Conservation (phyloP, 176 grass and related monocot genomes). For the Cenchrus purpureus region DNA sequence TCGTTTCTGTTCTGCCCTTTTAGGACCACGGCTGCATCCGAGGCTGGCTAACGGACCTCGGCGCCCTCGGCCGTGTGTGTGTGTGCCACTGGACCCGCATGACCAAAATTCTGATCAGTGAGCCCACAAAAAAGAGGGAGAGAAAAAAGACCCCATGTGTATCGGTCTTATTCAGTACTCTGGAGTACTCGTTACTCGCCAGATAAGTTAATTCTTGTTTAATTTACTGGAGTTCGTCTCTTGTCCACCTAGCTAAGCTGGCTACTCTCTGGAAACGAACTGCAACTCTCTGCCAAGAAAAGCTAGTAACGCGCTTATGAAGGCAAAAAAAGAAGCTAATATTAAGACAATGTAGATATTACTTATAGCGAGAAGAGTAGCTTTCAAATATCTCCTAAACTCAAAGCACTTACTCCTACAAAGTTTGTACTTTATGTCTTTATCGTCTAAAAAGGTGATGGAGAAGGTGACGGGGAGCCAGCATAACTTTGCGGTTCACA, state of each 20-base stretch:
- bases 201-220: background rate
- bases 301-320: background rate
- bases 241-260: background rate
- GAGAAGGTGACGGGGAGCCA: no score
- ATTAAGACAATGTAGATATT: background rate
- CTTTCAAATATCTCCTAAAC: background rate
- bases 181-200: background rate
- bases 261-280: background rate
- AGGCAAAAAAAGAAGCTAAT: background rate
- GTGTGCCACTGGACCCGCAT: background rate
- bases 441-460: background rate
- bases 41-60: slow-evolving; percentile 15
- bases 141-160: background rate
- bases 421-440: background rate
- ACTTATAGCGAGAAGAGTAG: background rate
- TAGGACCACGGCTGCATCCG: slow-evolving; percentile 31
- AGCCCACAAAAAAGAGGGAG: background rate
- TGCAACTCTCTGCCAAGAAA: background rate
- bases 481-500: no score
- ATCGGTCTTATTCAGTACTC: background rate
- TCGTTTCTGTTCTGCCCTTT: slow-evolving; percentile 15
- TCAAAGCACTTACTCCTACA: background rate
- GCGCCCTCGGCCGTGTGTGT: background rate
- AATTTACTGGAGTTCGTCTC: background rate
- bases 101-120: background rate